Base-by-base conservation (phyloP, 257 asterid species). In the Salvia splendens region DNA sequence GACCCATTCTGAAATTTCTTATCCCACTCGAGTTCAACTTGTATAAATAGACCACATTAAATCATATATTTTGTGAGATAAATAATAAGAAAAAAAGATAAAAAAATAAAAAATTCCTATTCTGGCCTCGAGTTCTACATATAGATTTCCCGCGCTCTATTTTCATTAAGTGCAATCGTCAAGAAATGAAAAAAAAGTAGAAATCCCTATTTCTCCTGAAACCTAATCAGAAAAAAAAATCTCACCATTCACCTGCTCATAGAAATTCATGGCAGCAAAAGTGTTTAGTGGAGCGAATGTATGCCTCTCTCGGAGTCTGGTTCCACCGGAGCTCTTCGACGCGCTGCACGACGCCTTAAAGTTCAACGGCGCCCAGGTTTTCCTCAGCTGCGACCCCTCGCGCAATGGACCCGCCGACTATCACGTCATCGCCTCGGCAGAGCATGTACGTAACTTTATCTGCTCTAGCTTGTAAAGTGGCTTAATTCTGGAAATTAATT, bases 281-380 rank as follows among this genome's bases (percentile, higher is more conserved):
- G 89, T 88, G 69, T 94, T 94, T 67, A 81, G 61, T 30, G 97
- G 95, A 43, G 85, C 70, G 42, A 87, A 85, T 69, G 91, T 88
- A 9, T 91, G 79, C 78, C 75, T 94, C 89, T 94, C 99, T 24
- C 81, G 95, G 47, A 88, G 78, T 51, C 82, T 94, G 61, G 96
- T 94, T 14, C 99, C 96, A 51, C 96, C 99, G 52, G 99, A 94
- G 83, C 76, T 77, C 45, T 94, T 85, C 77, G 99, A 94, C 72
- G 74, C 95, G 60, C 95, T 94, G 64, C 97, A 88, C 86, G 97
- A 88, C 71, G 95, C 97, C 12, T 78, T 94, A 73, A 90, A 88
- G 84, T 94, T 81, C 79, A 94, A 86, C 55, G 97, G 99, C 52
- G 99, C 99, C 10, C 76, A 83, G 65, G 80, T 94, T 49, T 62